Percentiles rank a stretch among this genome's conserved stretches.
Conservation (phyloP, 2,329 filamentous ascomycete genomes). For the Chaetomium strumarium region DNA sequence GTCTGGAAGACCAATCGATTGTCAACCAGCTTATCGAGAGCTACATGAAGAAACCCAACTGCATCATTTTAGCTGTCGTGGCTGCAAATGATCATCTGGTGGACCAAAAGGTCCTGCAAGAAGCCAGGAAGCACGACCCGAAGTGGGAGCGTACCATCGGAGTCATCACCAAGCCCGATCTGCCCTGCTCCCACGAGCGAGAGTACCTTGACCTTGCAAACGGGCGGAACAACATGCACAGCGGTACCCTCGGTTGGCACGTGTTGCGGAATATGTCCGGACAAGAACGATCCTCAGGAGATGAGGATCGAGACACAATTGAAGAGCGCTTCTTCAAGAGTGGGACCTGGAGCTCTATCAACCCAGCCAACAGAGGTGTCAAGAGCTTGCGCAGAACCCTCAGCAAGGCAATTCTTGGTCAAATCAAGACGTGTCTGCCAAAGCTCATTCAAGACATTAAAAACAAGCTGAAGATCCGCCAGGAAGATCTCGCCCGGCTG, state of each 20-base stretch:
- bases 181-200: constrained; percentile 31
- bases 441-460: constrained; percentile 27
- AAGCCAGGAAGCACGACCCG: constrained; percentile 35
- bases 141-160: constrained; percentile 42
- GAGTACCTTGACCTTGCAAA: constrained; percentile 33
- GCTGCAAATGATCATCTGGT: constrained; percentile 51
- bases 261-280: constrained; percentile 38
- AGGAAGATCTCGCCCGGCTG: constrained; percentile 1
- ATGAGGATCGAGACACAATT: constrained; percentile 17
- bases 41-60: constrained; percentile 53
- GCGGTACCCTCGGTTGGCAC: constrained; percentile 32
- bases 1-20: constrained; percentile 35
- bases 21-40: constrained; percentile 43
- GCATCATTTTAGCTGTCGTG: constrained; percentile 54
- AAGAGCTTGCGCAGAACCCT: constrained; percentile 33
- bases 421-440: constrained; percentile 28
- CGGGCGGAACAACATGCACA: constrained; percentile 25
- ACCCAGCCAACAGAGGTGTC: constrained; percentile 31
- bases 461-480: constrained; percentile 12
- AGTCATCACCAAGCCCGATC: constrained; percentile 52
- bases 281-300: constrained; percentile 10
- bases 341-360: constrained; percentile 27
- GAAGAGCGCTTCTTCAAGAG: constrained; percentile 20
- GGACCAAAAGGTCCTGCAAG: constrained; percentile 50
- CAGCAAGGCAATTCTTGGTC: constrained; percentile 31